A percentile compares a stretch with the other conserved stretches of the same genome.
phyloP scores from a whole-genome alignment of 2,329 filamentous ascomycete genomes.

The Dichotomopilus funicola region DNA sequence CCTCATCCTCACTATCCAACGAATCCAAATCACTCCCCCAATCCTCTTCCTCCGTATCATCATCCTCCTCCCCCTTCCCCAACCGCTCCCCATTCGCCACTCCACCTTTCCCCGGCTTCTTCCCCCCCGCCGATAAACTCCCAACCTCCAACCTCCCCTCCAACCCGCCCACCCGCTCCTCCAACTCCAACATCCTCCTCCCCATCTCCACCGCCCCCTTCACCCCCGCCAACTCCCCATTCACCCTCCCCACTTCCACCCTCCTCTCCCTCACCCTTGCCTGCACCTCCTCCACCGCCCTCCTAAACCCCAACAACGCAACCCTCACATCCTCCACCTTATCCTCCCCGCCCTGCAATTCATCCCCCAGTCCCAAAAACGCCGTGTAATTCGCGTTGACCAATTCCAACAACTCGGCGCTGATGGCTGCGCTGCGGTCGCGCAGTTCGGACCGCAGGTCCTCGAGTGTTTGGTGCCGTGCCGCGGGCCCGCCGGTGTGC shows the following conservation, averaged over 20 bases:
- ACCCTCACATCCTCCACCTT: slow-evolving; percentile 85
- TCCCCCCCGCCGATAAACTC: neutral
- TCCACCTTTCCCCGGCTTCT: too few relatives aligned
- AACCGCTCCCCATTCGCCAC: slow-evolving; percentile 14
- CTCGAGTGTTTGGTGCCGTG: slow-evolving; percentile 90
- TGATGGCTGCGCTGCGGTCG: slow-evolving; percentile 70
- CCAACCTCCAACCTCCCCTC: slow-evolving; percentile 57
- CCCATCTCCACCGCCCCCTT: slow-evolving; percentile 56
- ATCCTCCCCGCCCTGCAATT: slow-evolving; percentile 81
- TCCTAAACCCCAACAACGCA: slow-evolving; percentile 74
- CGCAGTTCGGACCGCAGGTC: slow-evolving; percentile 84
- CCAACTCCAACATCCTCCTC: slow-evolving; percentile 59
- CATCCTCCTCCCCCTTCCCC: slow-evolving; percentile 25
- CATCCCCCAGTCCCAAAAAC: slow-evolving; percentile 76
- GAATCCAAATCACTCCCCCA: slow-evolving; percentile 28
- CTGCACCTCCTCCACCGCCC: slow-evolving; percentile 72
- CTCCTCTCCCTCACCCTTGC: slow-evolving; percentile 56
- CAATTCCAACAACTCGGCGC: slow-evolving; percentile 81
- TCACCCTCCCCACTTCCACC: slow-evolving; percentile 26
- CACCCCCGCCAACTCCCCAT: slow-evolving; percentile 59
- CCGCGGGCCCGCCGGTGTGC: slow-evolving; percentile 37
- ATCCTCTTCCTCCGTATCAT: slow-evolving; percentile 25
- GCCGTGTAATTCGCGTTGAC: slow-evolving; percentile 94
- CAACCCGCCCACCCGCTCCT: slow-evolving; percentile 54
- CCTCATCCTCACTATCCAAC: slow-evolving; percentile 27